Conservation (phyloP, 345 rosid species). For the Aquilaria sinensis region DNA sequence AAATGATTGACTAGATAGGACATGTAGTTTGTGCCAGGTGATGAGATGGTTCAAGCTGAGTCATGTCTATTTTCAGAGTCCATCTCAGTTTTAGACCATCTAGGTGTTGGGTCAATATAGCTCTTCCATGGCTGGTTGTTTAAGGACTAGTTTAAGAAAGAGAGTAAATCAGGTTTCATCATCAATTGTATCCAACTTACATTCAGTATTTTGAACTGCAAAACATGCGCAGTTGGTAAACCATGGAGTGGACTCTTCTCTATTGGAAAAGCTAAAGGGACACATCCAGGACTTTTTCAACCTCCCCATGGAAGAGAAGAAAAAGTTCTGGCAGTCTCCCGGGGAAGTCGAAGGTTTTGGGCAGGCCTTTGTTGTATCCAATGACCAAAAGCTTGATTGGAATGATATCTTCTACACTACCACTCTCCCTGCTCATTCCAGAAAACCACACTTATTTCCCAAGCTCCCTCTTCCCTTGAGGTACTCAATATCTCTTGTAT, state of each 20-base stretch:
- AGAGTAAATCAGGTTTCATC: too few relatives aligned
- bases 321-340: constrained; percentile 27
- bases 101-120: too few relatives aligned
- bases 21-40: too few relatives aligned
- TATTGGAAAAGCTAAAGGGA: constrained; percentile 27
- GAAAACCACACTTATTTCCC: constrained; percentile 28
- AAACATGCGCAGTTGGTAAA: constrained; percentile 19
- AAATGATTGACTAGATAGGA: too few relatives aligned
- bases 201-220: too few relatives aligned
- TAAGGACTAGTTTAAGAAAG: too few relatives aligned
- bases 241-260: constrained; percentile 29
- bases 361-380: constrained; percentile 33
- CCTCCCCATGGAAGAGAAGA: constrained; percentile 35
- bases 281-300: constrained; percentile 27
- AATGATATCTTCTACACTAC: constrained; percentile 26
- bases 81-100: too few relatives aligned
- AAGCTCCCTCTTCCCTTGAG: constrained; percentile 30
- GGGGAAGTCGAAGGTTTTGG: constrained; percentile 38
- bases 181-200: too few relatives aligned
- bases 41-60: too few relatives aligned
- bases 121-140: too few relatives aligned
- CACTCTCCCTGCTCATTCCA: constrained; percentile 18
- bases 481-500: constrained; percentile 9
- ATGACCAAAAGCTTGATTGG: constrained; percentile 47
- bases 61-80: too few relatives aligned